A percentile compares a stretch with the other conserved stretches of the same genome.
These are phyloP conservation scores for Porcisia deanei DNA, from an alignment of 208 protist genomes.

Conservation along the genomic window DNA sequence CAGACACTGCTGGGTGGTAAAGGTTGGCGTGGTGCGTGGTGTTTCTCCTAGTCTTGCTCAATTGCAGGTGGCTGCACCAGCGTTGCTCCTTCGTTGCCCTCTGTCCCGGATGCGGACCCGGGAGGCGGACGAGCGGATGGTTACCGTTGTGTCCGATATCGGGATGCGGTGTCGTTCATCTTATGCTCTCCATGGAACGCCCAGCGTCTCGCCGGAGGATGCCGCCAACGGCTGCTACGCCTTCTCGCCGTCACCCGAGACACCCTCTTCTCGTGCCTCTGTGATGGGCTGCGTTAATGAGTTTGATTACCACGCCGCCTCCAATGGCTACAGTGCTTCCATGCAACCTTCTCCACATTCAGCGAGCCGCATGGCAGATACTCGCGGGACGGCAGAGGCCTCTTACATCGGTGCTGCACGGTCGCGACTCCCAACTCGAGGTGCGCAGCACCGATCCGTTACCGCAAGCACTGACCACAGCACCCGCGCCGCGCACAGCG, in stretches of 20 bases:
- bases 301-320: conserved; percentile 23
- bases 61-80: neutral
- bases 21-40: neutral
- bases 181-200: conserved; percentile 2
- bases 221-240: conserved; percentile 22
- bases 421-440: neutral
- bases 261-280: conserved; percentile 23
- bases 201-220: neutral
- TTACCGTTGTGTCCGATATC: neutral
- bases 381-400: neutral
- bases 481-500: neutral
- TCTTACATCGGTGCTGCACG: neutral
- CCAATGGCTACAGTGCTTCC: conserved; percentile 3
- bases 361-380: neutral
- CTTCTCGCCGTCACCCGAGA: conserved; percentile 27
- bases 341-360: neutral
- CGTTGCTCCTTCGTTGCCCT: neutral
- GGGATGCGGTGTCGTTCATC: neutral
- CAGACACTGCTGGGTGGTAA: neutral
- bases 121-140: neutral
- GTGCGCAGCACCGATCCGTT: neutral
- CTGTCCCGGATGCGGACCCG: neutral
- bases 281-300: conserved; percentile 18
- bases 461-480: neutral
- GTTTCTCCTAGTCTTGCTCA: neutral